phyloP scores from a whole-genome alignment of 495 filamentous ascomycete species.

The Aspergillus funiculosus region DNA sequence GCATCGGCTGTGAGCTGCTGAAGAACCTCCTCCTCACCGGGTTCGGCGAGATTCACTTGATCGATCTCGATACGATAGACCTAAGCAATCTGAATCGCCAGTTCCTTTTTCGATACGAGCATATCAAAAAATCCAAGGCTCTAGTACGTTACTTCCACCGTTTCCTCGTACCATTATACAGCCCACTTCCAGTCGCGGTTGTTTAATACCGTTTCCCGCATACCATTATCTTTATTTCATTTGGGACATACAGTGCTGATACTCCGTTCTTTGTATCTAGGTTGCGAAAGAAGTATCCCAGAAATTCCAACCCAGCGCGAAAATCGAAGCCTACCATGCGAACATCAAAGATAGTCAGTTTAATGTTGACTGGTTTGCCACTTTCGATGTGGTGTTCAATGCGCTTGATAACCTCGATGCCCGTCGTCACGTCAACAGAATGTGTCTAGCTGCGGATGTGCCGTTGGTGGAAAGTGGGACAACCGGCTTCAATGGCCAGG shows the following conservation, averaged over 20 bases:
- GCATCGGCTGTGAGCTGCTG: conserved; percentile 94
- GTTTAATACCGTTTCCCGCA: not conserved
- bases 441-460: conserved; percentile 89
- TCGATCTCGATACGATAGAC: conserved; percentile 98
- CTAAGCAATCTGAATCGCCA: conserved; percentile 97
- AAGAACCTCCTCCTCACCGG: conserved; percentile 94
- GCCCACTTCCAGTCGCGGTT: conserved; percentile 6
- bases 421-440: conserved; percentile 89
- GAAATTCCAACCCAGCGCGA: conserved; percentile 84
- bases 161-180: not conserved
- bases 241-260: conserved; percentile 19
- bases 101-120: conserved; percentile 93
- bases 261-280: conserved; percentile 37
- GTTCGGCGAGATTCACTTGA: conserved; percentile 91
- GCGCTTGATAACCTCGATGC: conserved; percentile 95
- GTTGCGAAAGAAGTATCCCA: conserved; percentile 90
- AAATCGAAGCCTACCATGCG: conserved; percentile 84
- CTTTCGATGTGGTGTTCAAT: conserved; percentile 88
- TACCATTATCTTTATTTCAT: not conserved
- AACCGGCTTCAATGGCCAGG: conserved; percentile 96
- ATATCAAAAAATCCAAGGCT: conserved; percentile 97
- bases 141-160: conserved; percentile 52
- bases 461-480: conserved; percentile 95
- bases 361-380: conserved; percentile 81
- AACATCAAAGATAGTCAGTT: conserved; percentile 95